Evolutionary conservation across 2,329 filamentous ascomycete genomes (phyloP).

Genomic region (Diaporthe nobilis): DNA sequence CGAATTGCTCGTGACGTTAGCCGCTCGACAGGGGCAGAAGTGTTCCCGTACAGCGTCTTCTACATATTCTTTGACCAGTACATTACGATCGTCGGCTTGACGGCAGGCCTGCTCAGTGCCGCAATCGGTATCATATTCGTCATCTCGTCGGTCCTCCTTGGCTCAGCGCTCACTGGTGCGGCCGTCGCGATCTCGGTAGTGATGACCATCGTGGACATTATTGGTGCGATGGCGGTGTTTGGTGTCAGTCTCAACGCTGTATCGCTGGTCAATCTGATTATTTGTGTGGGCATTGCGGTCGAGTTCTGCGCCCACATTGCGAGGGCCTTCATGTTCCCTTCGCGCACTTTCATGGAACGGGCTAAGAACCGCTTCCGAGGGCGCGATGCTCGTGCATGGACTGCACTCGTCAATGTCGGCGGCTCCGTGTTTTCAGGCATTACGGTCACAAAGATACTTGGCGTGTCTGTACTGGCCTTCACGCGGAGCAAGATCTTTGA

Average conservation of each 20-base stretch:
- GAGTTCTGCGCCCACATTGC: conserved; percentile 99
- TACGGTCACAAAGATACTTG: conserved; percentile 93
- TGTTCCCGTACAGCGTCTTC: conserved; percentile 97
- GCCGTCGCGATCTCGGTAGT: conserved; percentile 89
- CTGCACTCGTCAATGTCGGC: conserved; percentile 93
- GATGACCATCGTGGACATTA: conserved; percentile 95
- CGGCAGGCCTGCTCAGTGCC: conserved; percentile 83
- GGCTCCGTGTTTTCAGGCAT: conserved; percentile 96
- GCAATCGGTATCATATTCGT: conserved; percentile 89
- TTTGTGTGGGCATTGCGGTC: conserved; percentile 95
- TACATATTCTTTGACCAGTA: conserved; percentile 99
- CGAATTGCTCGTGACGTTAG: conserved; percentile 86
- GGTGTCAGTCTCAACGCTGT: conserved; percentile 94
- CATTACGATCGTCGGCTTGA: conserved; percentile 84
- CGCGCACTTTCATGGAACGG: conserved; percentile 83
- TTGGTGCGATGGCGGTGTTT: conserved; percentile 92
- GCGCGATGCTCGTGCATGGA: conserved; percentile 89
- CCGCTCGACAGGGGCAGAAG: conserved; percentile 78
- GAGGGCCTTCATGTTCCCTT: conserved; percentile 95
- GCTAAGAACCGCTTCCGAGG: conserved; percentile 84
- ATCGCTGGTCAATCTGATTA: conserved; percentile 94
- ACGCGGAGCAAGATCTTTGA: conserved; percentile 99
- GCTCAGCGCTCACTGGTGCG: conserved; percentile 84
- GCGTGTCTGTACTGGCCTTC: conserved; percentile 92
- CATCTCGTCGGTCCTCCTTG: conserved; percentile 84